A percentile compares a stretch with the other conserved stretches of the same genome.
phyloP scores from a whole-genome alignment of 2,329 filamentous ascomycete genomes.

The Emericellopsis cladophorae region DNA sequence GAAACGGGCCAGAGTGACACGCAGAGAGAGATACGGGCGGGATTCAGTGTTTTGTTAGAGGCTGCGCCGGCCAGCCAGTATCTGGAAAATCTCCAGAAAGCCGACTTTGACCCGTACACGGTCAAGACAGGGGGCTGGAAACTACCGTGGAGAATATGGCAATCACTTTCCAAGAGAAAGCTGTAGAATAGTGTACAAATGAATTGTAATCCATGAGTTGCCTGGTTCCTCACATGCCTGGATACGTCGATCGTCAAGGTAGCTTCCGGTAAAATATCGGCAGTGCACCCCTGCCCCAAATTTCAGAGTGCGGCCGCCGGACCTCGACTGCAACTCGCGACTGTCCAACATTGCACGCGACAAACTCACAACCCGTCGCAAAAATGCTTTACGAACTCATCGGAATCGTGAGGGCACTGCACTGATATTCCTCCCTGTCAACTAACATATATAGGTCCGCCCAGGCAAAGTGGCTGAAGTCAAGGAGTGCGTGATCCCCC shows the following conservation, averaged over 20 bases:
- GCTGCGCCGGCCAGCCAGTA: conserved; percentile 68
- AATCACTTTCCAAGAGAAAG: conserved; percentile 32
- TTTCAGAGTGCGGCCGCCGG: conserved; percentile 1
- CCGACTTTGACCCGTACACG: conserved; percentile 74
- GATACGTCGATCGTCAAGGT: neutral
- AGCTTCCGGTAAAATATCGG: neutral
- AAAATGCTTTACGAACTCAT: conserved; percentile 96
- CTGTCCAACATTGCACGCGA: neutral
- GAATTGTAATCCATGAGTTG: too few relatives aligned
- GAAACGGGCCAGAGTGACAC: conserved; percentile 20
- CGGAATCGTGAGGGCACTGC: conserved; percentile 60
- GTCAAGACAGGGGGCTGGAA: conserved; percentile 58
- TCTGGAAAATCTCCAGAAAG: conserved; percentile 62
- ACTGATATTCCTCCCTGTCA: neutral
- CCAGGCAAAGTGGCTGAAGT: conserved; percentile 83
- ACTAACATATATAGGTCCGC: conserved; percentile 55
- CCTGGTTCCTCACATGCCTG: neutral
- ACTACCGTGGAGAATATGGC: conserved; percentile 64
- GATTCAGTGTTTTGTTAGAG: conserved; percentile 72
- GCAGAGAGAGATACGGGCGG: conserved; percentile 35
- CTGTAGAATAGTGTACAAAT: conserved; percentile 19
- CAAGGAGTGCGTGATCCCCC: conserved; percentile 61
- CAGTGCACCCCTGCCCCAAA: conserved; percentile 1
- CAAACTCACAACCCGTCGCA: conserved; percentile 15
- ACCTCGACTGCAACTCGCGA: neutral